Evolutionary conservation across 139 green algal genomes (phyloP), one percentile per base, ranked within the genome.

Genomic region (Chlamydomonas sphaeroides): DNA sequence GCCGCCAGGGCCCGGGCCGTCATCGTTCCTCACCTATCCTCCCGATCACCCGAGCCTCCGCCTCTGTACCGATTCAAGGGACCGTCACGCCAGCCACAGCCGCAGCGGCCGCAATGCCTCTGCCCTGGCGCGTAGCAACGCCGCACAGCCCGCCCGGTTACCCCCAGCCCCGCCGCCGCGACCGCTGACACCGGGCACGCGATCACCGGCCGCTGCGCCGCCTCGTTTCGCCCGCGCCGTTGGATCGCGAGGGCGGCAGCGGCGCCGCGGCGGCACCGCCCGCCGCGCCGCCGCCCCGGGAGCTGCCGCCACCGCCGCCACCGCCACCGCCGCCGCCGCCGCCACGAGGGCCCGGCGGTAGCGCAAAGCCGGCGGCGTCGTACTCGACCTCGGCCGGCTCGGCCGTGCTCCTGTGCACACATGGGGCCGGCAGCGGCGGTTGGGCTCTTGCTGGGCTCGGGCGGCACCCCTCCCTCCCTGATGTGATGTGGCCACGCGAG

Each of bases 291-390:
- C 72, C 35, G 2, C 26, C 56, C 23, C 56, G 25, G 26, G 51
- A 38, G 5, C 56, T 3, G 36, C 25, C 26, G 18, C 11, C 38
- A 18, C 36, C 30, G 0, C 32, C 62, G 7, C 42, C 42, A 26
- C 61, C 62, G 7, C 6, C 75, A 21, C 30, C 59, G 8, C 74
- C 74, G 32, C 59, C 74, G 41, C 59, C 74, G 1, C 74, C 39
- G 0, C n/a, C 1, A 5, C 30, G 41, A 15, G 62, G 75, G 14
- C 14, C 75, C 0, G 75, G 75, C 61, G 75, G 75, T 26, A 82
- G 62, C 42, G 75, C 75, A 38, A 82, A 72, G 25, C 75, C 75
- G 21, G 42, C 61, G 25, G 41, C 75, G 41, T 82, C 75, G 45
- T 82, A 82, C 75, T 82, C 75, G 3, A 82, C 42, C 0, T 82